phyloP scores from a whole-genome alignment of 2,329 filamentous ascomycete species.

The Dactylonectria estremocensis region DNA sequence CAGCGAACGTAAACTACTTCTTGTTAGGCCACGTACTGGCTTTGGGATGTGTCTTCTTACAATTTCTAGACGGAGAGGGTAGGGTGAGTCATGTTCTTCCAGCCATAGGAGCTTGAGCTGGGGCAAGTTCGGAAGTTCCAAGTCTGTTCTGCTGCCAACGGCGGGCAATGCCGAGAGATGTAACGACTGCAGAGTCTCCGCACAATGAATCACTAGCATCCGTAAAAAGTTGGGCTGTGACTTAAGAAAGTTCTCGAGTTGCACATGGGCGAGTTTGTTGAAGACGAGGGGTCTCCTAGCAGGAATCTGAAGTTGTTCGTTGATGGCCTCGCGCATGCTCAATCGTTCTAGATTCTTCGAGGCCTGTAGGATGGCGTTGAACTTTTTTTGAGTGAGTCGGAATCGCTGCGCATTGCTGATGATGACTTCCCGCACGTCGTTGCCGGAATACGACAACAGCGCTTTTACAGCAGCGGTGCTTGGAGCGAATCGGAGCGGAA shows the following conservation, averaged over 20 bases:
- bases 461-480: constrained; percentile 46
- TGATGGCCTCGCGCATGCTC: constrained; percentile 33
- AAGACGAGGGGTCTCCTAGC: constrained; percentile 28
- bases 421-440: constrained; percentile 49
- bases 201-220: constrained; percentile 42
- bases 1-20: constrained; percentile 45
- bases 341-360: constrained; percentile 48
- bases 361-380: constrained; percentile 46
- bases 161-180: constrained; percentile 45
- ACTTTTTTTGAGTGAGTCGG: constrained; percentile 50
- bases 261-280: constrained; percentile 40
- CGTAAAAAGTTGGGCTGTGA: constrained; percentile 33
- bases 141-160: constrained; percentile 14
- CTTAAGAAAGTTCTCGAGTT: constrained; percentile 41
- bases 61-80: constrained; percentile 36
- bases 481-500: constrained; percentile 42
- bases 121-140: constrained; percentile 44
- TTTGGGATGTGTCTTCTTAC: constrained; percentile 31
- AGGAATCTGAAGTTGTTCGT: constrained; percentile 45
- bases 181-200: constrained; percentile 43
- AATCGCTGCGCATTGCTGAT: constrained; percentile 48
- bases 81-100: constrained; percentile 41
- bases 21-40: constrained; percentile 26
- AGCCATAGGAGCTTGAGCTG: constrained; percentile 50
- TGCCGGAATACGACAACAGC: constrained; percentile 51